Percentiles rank a stretch among this genome's conserved stretches.
phyloP scores from a whole-genome alignment of 805 yeast species.

The Starmerella gropengiesseri region DNA sequence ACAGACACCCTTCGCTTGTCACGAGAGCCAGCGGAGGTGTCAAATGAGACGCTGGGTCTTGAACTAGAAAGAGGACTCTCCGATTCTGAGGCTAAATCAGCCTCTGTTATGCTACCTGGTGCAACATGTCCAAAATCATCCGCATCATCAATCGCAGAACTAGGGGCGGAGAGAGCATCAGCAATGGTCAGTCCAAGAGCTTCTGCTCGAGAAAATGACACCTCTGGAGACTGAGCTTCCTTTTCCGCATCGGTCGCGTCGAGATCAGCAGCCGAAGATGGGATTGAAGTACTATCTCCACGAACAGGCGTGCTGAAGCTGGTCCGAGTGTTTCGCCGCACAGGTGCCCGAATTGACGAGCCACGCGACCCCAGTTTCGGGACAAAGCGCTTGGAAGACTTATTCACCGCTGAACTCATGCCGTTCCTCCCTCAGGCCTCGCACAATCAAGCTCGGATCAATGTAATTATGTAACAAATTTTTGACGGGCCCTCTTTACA shows the following conservation, averaged over 20 bases:
- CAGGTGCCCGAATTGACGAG: slow-evolving; percentile 15
- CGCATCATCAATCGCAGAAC: background rate
- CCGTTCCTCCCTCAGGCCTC: background rate
- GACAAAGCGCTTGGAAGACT: slow-evolving; percentile 28
- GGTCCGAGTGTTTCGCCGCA: slow-evolving; percentile 22
- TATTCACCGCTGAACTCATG: slow-evolving; percentile 32
- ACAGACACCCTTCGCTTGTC: no score
- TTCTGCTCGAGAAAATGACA: no score
- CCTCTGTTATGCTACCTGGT: background rate
- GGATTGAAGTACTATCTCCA: background rate
- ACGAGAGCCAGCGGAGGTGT: background rate
- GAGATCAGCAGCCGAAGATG: background rate
- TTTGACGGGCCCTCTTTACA: no score
- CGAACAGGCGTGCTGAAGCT: slow-evolving; percentile 18
- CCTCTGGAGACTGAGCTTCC: no score
- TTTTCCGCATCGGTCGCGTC: background rate
- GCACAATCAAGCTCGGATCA: background rate
- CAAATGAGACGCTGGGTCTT: background rate
- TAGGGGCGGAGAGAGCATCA: background rate
- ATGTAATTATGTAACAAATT: slow-evolving; percentile 1
- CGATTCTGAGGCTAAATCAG: background rate
- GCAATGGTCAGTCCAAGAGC: background rate
- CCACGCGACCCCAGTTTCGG: slow-evolving; percentile 25
- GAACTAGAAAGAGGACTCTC: background rate
- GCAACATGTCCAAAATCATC: background rate